Percentiles rank a stretch among this genome's conserved stretches.
phyloP scores from a whole-genome alignment of 1,139 yeast genomes.

The Debaryomyces sp. region DNA sequence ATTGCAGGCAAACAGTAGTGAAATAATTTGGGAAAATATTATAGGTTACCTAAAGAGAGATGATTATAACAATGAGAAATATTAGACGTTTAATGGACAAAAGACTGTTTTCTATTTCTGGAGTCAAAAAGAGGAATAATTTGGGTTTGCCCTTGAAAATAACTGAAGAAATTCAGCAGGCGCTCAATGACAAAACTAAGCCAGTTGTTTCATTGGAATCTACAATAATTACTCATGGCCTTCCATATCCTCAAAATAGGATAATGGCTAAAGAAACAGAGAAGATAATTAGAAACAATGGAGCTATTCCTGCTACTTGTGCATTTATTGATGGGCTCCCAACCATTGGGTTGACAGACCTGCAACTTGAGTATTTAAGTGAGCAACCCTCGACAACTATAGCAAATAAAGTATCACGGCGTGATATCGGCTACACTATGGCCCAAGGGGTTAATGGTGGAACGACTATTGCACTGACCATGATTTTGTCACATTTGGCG shows the following conservation, averaged over 20 bases:
- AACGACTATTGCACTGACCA: slow-evolving; percentile 87
- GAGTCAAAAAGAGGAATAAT: too few relatives aligned
- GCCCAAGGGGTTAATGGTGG: slow-evolving; percentile 72
- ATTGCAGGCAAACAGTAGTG: too few relatives aligned
- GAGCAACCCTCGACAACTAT: too few relatives aligned
- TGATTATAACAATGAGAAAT: too few relatives aligned
- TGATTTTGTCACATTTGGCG: slow-evolving; percentile 75
- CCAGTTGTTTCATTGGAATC: slow-evolving; percentile 85
- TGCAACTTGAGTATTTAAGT: slow-evolving; percentile 56
- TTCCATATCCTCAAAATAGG: slow-evolving; percentile 78
- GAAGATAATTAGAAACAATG: slow-evolving; percentile 55
- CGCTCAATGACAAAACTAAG: slow-evolving; percentile 46
- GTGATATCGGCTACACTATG: slow-evolving; percentile 80
- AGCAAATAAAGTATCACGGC: too few relatives aligned
- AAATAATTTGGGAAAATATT: too few relatives aligned
- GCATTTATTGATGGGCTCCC: slow-evolving; percentile 78
- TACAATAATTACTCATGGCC: slow-evolving; percentile 88
- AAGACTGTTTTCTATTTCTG: too few relatives aligned
- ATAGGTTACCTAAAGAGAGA: too few relatives aligned
- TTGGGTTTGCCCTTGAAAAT: slow-evolving; percentile 25
- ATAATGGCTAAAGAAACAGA: slow-evolving; percentile 76
- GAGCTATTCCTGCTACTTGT: slow-evolving; percentile 85
- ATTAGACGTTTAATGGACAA: too few relatives aligned
- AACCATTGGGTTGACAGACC: slow-evolving; percentile 58
- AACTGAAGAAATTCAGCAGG: slow-evolving; percentile 66